These are phyloP conservation scores for Phytophthora pinifolia DNA, from an alignment of 352 stramenopile species.

Conservation along the genomic window DNA sequence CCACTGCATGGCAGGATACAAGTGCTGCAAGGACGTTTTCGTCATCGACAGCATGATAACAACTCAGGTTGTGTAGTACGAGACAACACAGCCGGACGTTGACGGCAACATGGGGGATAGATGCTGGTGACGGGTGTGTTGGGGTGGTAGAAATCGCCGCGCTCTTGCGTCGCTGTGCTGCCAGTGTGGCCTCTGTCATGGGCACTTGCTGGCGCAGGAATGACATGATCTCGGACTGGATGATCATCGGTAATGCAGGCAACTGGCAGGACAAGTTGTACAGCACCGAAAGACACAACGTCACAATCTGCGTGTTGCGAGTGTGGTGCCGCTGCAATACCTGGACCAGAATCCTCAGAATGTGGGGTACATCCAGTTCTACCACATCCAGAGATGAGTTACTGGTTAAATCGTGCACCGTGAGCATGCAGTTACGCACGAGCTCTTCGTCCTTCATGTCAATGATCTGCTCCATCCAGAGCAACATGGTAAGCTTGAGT, in stretches of 20 bases:
- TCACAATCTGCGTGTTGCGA: slow-evolving; percentile 50
- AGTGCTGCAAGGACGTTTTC: slow-evolving; percentile 45
- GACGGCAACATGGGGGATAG: slow-evolving; percentile 10
- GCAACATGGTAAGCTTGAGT: slow-evolving; percentile 58
- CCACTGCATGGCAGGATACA: slow-evolving; percentile 43
- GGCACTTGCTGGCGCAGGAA: slow-evolving; percentile 57
- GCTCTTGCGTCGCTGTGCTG: slow-evolving; percentile 18
- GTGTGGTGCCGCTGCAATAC: slow-evolving; percentile 59
- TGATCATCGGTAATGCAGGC: slow-evolving; percentile 41
- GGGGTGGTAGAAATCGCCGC: background rate
- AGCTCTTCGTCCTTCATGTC: slow-evolving; percentile 67
- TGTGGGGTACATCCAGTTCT: slow-evolving; percentile 62
- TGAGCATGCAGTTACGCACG: slow-evolving; percentile 80
- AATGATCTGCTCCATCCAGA: slow-evolving; percentile 85
- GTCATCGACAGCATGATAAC: slow-evolving; percentile 19
- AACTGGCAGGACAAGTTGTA: slow-evolving; percentile 80
- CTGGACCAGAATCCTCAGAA: slow-evolving; percentile 66
- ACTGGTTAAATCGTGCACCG: slow-evolving; percentile 70
- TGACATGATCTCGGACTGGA: slow-evolving; percentile 54
- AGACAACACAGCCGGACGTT: slow-evolving; percentile 57
- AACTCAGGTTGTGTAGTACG: slow-evolving; percentile 81
- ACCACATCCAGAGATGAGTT: slow-evolving; percentile 51
- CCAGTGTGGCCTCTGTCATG: slow-evolving; percentile 12
- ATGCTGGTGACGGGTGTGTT: slow-evolving; percentile 3
- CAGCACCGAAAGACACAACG: slow-evolving; percentile 65